Base-by-base conservation (phyloP, 805 yeast species). In the Saccharomycodes ludwigii region DNA sequence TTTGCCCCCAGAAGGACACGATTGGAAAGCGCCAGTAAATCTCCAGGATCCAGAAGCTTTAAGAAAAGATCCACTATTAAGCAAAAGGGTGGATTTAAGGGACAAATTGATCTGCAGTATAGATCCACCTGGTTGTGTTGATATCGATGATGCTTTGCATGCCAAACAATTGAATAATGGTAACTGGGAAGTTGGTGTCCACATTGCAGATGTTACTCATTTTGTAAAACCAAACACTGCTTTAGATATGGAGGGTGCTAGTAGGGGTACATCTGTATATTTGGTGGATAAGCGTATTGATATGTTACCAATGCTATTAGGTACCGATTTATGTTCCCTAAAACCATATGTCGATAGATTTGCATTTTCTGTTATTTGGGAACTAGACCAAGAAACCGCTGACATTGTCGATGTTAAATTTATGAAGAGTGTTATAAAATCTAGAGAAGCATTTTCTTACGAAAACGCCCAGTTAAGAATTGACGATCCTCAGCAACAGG, bases 111-210 rank as follows among this genome's bases (percentile, higher is more conserved):
- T 91, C 24, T 91, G 99, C 54, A 80, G 94, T 16, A 91, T 91
- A 44, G 99, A 91, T 65, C 99, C 99, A 7, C 96, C 96, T 2
- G 78, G 80, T 19, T 88, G 97, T 73, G 96, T 86, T 42, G 99
- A 91, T 71, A 91, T 91, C 47, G 99, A 91, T 62, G 95, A 91
- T 62, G 98, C 99, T 1, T 63, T 91, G 30, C 99, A 91, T 51
- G 97, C 97, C 0, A 62, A 68, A 40, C 52, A 53, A 33, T 65
- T 91, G 30, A 85, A 94, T 2, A 91, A 91, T 53, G 98, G 98
- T 1, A 83, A 88, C 52, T 85, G 71, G 63, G 95, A 91, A 54
- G 94, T 91, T 35, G 99, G 99, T 49, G 99, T 91, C 19, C 99
- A 91, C 51, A 91, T 91, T 61, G 99, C 99, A 7, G 99, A 91